Evolutionary conservation across 805 yeast species (phyloP), one percentile per base, ranked within the genome.

Genomic region (Groenewaldozyma tartarivorans): DNA sequence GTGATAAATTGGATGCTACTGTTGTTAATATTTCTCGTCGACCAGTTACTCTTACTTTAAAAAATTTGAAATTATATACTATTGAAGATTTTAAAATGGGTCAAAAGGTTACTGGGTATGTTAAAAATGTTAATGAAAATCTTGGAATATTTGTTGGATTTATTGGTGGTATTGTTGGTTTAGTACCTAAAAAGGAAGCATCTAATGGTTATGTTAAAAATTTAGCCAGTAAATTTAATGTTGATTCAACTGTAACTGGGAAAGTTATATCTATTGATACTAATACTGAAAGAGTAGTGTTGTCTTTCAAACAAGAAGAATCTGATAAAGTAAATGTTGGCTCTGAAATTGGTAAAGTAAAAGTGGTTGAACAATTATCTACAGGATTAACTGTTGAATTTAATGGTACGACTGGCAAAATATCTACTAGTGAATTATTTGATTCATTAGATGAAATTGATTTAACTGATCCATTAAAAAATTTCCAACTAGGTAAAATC

Each of bases 111-210:
- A 71, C 74, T 43, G 98, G 97, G 33, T 88, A 69, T 57, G 75
- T 90, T 31, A 81, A 77, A 49, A 79, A 87, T 16, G 75, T 81
- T 16, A 83, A 94, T n/a, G 71, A 70, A 13, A 9, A 7, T 35
- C 71, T 71, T 56, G 97, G 97, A 48, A 67, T 86, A 9, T 90
- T 90, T 57, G 81, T 90, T 43, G 74, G 80, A 0, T 90, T 90
- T 61, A 85, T 79, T 42, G 81, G 82, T 48, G 74, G 72, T 40
- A 72, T 90, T 48, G 83, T 85, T 24, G 97, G 96, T 39, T 69
- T 90, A 48, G 81, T 86, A 3, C 71, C 84, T 46, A 82, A 88
- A 42, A 77, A 79, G 54, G 50, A 52, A 16, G 36, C 55, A 13
- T 77, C 79, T 51, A 82, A 72, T 26, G 68, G 70, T n/a, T 33